These are phyloP conservation scores for Neofusicoccum cordaticola DNA, from an alignment of 2,329 filamentous ascomycete genomes.

Conservation along the genomic window DNA sequence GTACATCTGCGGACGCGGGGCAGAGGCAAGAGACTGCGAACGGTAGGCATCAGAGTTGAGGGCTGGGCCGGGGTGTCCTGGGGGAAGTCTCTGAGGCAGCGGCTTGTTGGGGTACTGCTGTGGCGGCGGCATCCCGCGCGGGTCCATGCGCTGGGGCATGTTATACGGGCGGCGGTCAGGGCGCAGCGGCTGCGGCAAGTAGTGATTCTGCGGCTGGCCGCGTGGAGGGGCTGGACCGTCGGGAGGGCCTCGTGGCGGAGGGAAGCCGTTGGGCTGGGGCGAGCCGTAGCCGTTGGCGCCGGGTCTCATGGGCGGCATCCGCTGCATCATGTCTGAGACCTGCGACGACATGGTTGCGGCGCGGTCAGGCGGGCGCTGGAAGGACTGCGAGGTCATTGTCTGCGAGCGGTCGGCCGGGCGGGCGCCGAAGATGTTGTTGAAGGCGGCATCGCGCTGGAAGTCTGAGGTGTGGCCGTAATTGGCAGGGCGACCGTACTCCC, in stretches of 20 bases:
- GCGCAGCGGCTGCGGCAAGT: constrained; percentile 59
- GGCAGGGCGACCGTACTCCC: constrained; percentile 54
- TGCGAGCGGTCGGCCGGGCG: constrained; percentile 85
- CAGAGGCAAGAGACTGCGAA: constrained; percentile 86
- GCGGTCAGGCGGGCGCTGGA: constrained; percentile 62
- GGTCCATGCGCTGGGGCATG: constrained; percentile 68
- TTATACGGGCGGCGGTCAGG: constrained; percentile 69
- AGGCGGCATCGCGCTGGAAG: constrained; percentile 85
- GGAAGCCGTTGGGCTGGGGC: constrained; percentile 28
- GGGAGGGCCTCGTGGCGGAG: constrained; percentile 30
- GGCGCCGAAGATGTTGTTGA: constrained; percentile 92
- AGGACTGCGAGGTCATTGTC: constrained; percentile 83
- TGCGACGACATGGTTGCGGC: constrained; percentile 65
- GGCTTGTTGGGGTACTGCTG: constrained; percentile 54
- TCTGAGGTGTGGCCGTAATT: constrained; percentile 54
- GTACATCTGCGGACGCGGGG: constrained; percentile 60
- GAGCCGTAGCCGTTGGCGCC: constrained; percentile 43
- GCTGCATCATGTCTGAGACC: constrained; percentile 55
- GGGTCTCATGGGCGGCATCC: constrained; percentile 61
- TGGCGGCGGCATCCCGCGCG: constrained; percentile 50
- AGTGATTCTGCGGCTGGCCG: constrained; percentile 51
- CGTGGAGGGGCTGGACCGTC: constrained; percentile 35
- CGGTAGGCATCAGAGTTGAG: constrained; percentile 83
- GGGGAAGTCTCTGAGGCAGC: constrained; percentile 55
- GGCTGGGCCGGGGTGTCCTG: constrained; percentile 53